Base-by-base conservation (phyloP, 1,284 basidiomycete species). In the Laetiporus sulphureus region DNA sequence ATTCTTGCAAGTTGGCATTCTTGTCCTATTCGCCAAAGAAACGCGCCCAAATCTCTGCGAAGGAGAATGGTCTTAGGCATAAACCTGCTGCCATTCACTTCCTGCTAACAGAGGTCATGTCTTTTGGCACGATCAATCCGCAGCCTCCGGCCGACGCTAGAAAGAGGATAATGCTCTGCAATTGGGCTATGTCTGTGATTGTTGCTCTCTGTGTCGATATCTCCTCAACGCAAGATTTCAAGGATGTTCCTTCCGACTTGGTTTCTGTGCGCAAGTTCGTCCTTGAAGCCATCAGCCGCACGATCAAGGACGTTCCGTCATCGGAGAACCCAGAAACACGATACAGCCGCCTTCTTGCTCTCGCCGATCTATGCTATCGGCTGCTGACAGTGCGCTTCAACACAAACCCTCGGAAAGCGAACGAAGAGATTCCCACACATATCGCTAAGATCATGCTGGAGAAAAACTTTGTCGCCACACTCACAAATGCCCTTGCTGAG, bases 381-480 rank as follows among this genome's bases (percentile, higher is more conserved):
- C 68, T 99, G 18, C 70, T 99, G 42, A 89, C 85, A 2, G 83
- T 91, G 11, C 81, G 82, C 15, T 78, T 83, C 62, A 80, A 77
- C 51, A 61, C 62, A 16, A 65, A 64, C 8, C 63, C 71, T 22
- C 76, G 80, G 38, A 84, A 86, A 57, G 68, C 75, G 23, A 72
- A 77, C 45, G 89, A 94, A 32, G 94, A 96, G 38, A 72, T 78
- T 10, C 84, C 87, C 2, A 85, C 93, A 13, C 93, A 97, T 50
- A 77, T 98, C 44, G 92, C 96, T 32, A 99, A 98, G 68, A 77
- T 94, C 49, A 99, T 99, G 96, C 68, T 99, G 34, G 96, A 99
- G 70, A 97, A 98, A 71, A 92, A 91, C 59, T 96, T 90, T 55
- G 96, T 98, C 16, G 76, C 86, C 5, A 83, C 87, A 3, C 70